phyloP scores from a whole-genome alignment of 345 rosid genomes.

The Angophora floribunda region DNA sequence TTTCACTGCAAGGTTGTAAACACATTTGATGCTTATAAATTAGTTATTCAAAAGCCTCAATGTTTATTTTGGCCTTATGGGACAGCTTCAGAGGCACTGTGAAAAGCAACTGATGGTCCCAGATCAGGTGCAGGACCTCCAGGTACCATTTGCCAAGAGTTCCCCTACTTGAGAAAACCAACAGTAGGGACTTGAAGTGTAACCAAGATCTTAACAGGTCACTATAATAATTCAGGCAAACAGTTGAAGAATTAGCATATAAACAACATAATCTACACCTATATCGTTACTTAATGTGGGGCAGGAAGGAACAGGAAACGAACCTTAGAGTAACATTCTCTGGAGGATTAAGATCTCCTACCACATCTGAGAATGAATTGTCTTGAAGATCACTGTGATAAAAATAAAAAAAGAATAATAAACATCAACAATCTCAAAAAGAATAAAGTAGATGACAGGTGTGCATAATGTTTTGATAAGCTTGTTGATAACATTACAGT shows the following conservation, averaged over 20 bases:
- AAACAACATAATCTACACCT: neutral
- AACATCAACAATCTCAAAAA: neutral
- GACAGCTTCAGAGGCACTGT: neutral
- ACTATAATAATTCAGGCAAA: neutral
- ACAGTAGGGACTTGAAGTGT: neutral
- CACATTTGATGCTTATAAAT: neutral
- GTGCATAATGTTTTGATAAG: neutral
- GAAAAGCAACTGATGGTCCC: neutral
- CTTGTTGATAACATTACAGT: neutral
- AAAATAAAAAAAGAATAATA: neutral
- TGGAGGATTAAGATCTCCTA: conserved; percentile 57
- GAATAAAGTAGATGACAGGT: neutral
- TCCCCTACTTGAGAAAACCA: neutral
- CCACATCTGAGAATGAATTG: conserved; percentile 47
- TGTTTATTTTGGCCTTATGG: neutral
- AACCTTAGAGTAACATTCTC: conserved; percentile 81
- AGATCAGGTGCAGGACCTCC: neutral
- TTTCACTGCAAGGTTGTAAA: neutral
- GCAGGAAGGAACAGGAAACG: neutral
- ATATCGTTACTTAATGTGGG: neutral
- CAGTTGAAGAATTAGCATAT: neutral
- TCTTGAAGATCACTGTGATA: conserved; percentile 74
- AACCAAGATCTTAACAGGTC: neutral
- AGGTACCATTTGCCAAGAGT: neutral
- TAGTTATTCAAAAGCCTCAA: neutral